Percentiles rank a stretch among this genome's conserved stretches.
phyloP scores from a whole-genome alignment of 73 alveolate genomes.

The Breviolum minutum region DNA sequence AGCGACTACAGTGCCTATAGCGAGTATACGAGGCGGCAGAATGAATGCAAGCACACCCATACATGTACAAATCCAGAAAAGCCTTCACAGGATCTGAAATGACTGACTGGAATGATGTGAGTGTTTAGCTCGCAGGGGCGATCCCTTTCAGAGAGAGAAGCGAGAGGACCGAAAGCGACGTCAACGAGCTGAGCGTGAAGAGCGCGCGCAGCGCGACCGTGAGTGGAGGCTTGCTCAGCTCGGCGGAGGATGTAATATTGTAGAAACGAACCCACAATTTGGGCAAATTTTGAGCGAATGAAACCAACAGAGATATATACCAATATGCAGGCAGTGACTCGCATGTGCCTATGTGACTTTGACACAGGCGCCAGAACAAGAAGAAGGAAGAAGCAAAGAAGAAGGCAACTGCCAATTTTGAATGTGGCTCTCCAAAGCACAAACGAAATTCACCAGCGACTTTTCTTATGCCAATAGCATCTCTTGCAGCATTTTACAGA shows the following conservation, averaged over 20 bases:
- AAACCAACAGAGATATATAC: too few species aligned
- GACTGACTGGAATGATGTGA: background rate
- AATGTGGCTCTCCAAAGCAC: too few species aligned
- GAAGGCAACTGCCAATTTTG: background rate
- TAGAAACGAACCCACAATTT: too few species aligned
- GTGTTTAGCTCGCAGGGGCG: background rate
- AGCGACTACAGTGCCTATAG: background rate
- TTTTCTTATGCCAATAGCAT: too few species aligned
- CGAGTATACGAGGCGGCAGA: background rate
- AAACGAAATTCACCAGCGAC: too few species aligned
- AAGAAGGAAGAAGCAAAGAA: slow-evolving; percentile 4
- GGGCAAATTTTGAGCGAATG: too few species aligned
- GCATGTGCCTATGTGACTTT: background rate
- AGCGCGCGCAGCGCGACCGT: slow-evolving; percentile 18
- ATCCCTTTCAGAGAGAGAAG: background rate
- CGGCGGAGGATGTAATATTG: background rate
- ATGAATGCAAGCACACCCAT: background rate
- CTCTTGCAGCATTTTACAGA: background rate
- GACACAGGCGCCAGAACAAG: slow-evolving; percentile 27
- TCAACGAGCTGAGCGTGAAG: slow-evolving; percentile 1
- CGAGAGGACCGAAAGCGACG: slow-evolving; percentile 47
- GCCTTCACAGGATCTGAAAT: too few species aligned
- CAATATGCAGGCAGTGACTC: background rate
- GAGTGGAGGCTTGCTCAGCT: background rate
- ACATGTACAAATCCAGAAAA: too few species aligned